Evolutionary conservation across 2,329 filamentous ascomycete species (phyloP).

Genomic region (Exserohilum rostratum): DNA sequence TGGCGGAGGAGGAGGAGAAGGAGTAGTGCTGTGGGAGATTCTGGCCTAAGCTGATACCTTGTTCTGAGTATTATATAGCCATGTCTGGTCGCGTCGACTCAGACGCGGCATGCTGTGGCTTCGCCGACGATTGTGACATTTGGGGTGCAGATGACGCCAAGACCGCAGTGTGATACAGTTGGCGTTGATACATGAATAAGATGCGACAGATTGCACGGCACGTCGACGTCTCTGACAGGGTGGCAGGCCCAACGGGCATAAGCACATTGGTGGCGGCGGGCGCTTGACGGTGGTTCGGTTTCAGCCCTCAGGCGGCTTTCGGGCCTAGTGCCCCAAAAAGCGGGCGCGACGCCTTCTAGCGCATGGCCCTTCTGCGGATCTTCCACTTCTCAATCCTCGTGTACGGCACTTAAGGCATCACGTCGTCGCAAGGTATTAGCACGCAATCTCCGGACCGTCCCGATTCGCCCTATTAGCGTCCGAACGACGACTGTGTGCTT

Average conservation of each 20-base stretch:
- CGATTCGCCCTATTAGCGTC: background rate
- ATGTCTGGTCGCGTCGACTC: background rate
- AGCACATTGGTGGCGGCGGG: background rate
- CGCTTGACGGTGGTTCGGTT: background rate
- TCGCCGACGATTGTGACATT: background rate
- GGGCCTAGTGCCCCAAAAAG: slow-evolving; percentile 2
- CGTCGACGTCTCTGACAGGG: background rate
- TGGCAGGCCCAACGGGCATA: background rate
- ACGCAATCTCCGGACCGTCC: slow-evolving; percentile 2
- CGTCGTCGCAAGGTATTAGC: background rate
- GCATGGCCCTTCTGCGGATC: slow-evolving; percentile 1
- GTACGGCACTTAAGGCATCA: background rate
- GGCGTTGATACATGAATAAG: slow-evolving; percentile 6
- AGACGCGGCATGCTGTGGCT: background rate
- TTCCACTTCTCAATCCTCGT: background rate
- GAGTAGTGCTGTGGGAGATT: background rate
- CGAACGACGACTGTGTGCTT: background rate
- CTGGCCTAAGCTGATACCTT: background rate
- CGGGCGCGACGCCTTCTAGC: slow-evolving; percentile 5
- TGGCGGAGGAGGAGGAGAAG: background rate
- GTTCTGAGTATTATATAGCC: slow-evolving; percentile 4
- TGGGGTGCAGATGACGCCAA: slow-evolving; percentile 3
- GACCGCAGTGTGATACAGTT: slow-evolving; percentile 7
- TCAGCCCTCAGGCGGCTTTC: slow-evolving; percentile 7
- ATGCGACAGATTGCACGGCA: slow-evolving; percentile 12